phyloP scores from a whole-genome alignment of 768 basidiomycete genomes.

The Candolleomyces efflorescens region DNA sequence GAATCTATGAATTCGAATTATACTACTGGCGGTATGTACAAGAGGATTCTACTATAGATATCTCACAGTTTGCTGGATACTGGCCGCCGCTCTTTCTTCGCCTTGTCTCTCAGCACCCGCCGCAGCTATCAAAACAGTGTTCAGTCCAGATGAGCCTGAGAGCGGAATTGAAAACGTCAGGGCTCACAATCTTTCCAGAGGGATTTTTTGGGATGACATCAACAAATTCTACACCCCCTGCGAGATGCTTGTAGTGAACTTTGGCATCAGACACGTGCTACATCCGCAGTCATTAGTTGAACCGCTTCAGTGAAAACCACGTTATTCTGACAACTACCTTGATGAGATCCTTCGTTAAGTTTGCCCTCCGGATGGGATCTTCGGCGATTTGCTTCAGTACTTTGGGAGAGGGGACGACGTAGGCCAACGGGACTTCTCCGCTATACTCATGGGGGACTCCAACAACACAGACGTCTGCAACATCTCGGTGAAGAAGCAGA shows the following conservation, averaged over 20 bases:
- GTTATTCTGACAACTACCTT: conserved; percentile 46
- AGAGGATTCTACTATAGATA: not conserved
- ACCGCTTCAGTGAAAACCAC: not conserved
- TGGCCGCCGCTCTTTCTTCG: conserved; percentile 19
- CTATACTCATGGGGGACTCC: conserved; percentile 69
- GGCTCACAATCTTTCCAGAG: conserved; percentile 59
- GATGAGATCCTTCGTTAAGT: conserved; percentile 41
- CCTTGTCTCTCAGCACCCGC: conserved; percentile 50
- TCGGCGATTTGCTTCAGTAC: conserved; percentile 31
- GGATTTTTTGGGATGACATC: conserved; percentile 66
- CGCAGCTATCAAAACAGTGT: conserved; percentile 30
- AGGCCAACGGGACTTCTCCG: conserved; percentile 73
- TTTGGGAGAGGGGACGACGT: conserved; percentile 49
- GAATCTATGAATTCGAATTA: no score
- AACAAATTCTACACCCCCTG: conserved; percentile 60
- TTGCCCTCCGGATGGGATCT: conserved; percentile 27
- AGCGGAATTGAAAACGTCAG: not conserved
- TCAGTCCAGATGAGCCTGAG: not conserved
- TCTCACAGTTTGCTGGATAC: not conserved
- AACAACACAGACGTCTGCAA: conserved; percentile 61
- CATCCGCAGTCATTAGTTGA: not conserved
- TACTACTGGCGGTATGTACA: no score
- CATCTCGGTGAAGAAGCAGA: conserved; percentile 55
- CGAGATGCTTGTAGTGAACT: conserved; percentile 54
- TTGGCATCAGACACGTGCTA: conserved; percentile 59